Evolutionary conservation across 2,329 filamentous ascomycete genomes (phyloP).

Genomic region (Aspergillus ochraceoroseus): DNA sequence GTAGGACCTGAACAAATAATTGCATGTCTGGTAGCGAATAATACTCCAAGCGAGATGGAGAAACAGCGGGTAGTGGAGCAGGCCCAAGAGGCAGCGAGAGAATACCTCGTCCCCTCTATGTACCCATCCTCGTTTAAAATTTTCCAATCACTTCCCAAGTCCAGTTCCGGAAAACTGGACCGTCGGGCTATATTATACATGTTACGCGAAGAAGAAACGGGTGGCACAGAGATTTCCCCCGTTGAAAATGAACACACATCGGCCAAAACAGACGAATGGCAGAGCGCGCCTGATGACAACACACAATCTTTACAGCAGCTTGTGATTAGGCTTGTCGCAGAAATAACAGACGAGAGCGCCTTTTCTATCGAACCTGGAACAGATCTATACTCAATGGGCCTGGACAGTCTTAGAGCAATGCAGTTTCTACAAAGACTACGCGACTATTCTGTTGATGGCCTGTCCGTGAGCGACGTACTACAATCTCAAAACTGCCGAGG

Average conservation of each 20-base stretch:
- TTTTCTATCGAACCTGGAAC: conserved; percentile 17
- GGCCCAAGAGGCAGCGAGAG: conserved; percentile 14
- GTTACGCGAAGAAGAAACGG: conserved; percentile 9
- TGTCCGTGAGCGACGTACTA: conserved; percentile 30
- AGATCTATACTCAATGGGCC: conserved; percentile 26
- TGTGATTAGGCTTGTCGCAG: conserved; percentile 18
- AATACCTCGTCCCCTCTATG: conserved; percentile 24
- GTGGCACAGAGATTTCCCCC: conserved; percentile 5
- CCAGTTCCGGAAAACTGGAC: conserved; percentile 28
- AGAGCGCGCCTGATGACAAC: conserved; percentile 2
- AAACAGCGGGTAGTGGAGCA: conserved; percentile 16
- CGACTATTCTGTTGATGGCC: conserved; percentile 23
- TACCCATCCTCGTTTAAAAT: conserved; percentile 25
- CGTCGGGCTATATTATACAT: conserved; percentile 20
- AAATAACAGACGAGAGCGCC: conserved; percentile 15
- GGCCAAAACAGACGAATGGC: conserved; percentile 8
- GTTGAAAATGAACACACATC: conserved; percentile 5
- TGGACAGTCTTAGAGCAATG: conserved; percentile 39
- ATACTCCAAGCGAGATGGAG: conserved; percentile 5
- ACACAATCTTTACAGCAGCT: conserved; percentile 12
- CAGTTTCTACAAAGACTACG: conserved; percentile 31
- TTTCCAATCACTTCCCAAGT: conserved; percentile 22
- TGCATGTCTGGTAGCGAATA: conserved; percentile 23
- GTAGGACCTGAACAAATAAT: conserved; percentile 26
- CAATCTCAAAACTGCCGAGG: conserved; percentile 25